phyloP scores from a whole-genome alignment of 2,329 filamentous ascomycete genomes.

The Aspergillus intermedius region DNA sequence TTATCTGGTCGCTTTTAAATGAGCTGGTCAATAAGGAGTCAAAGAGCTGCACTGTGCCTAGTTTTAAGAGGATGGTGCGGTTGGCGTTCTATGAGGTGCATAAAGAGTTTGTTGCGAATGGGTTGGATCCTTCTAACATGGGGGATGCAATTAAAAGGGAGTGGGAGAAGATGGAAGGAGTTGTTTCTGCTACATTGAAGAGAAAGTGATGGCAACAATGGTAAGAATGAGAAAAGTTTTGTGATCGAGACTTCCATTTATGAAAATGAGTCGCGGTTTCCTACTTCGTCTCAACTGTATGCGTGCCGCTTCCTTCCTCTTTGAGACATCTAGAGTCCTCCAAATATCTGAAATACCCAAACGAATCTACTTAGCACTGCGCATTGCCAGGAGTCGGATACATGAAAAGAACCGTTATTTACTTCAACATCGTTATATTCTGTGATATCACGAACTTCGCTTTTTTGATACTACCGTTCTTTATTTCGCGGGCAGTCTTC shows the following conservation, averaged over 20 bases:
- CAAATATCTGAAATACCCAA: too few species aligned
- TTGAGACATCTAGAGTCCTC: not conserved
- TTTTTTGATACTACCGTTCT: not conserved
- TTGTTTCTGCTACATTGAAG: conserved; percentile 11
- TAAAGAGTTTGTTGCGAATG: conserved; percentile 20
- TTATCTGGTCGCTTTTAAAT: conserved; percentile 29
- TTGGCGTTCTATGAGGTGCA: conserved; percentile 21
- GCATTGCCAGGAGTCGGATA: not conserved
- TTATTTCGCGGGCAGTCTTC: not conserved
- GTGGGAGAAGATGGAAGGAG: conserved; percentile 44
- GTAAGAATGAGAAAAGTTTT: too few species aligned
- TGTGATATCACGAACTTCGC: not conserved
- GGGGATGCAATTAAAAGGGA: conserved; percentile 28
- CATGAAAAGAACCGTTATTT: too few species aligned
- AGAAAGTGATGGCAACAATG: not conserved
- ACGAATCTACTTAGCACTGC: not conserved
- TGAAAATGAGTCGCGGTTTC: not conserved
- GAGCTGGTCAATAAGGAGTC: conserved; percentile 19
- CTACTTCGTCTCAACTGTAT: not conserved
- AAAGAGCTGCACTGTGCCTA: conserved; percentile 24
- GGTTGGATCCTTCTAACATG: conserved; percentile 19
- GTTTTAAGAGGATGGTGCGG: conserved; percentile 21
- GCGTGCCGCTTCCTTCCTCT: not conserved
- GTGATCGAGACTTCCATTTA: not conserved
- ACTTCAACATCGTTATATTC: too few species aligned